These are phyloP conservation scores for Powellomyces hirtus DNA, from an alignment of 192 early-diverging fungal species.

Conservation along the genomic window DNA sequence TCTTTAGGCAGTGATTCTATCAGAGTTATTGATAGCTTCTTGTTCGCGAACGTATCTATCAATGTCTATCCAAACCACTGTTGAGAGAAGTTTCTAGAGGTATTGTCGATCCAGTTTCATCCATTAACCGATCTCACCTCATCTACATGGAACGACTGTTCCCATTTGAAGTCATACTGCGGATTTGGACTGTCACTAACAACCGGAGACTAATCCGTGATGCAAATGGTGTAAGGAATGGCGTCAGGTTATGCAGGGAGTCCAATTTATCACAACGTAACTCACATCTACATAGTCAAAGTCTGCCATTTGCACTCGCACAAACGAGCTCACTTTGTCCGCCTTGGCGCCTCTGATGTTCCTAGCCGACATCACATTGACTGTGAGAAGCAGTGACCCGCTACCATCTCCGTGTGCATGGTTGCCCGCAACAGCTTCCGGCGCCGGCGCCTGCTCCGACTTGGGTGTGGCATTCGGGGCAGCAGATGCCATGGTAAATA, in stretches of 20 bases:
- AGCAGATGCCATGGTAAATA: no score
- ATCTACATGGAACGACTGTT: slow-evolving; percentile 52
- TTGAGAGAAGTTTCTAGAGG: background rate
- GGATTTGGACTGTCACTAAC: slow-evolving; percentile 45
- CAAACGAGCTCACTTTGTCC: slow-evolving; percentile 50
- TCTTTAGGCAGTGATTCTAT: slow-evolving; percentile 64
- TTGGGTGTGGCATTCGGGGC: no score
- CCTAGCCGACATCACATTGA: slow-evolving; percentile 42
- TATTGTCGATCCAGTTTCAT: background rate
- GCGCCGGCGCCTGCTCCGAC: background rate
- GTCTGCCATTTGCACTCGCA: slow-evolving; percentile 56
- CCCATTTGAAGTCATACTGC: slow-evolving; percentile 46
- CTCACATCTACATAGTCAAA: slow-evolving; percentile 57
- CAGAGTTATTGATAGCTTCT: slow-evolving; percentile 46
- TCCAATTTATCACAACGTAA: background rate
- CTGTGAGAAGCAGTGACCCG: background rate
- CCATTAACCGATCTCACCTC: no score
- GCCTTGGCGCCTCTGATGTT: slow-evolving; percentile 55
- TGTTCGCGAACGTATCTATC: slow-evolving; percentile 57
- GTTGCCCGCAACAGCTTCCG: background rate
- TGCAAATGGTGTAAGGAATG: background rate
- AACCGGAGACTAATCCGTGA: slow-evolving; percentile 42
- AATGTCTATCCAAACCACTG: no score
- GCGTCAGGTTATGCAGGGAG: background rate
- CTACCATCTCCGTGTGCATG: background rate